Evolutionary conservation across 257 asterid species (phyloP).

Genomic region (Gentiana straminea): DNA sequence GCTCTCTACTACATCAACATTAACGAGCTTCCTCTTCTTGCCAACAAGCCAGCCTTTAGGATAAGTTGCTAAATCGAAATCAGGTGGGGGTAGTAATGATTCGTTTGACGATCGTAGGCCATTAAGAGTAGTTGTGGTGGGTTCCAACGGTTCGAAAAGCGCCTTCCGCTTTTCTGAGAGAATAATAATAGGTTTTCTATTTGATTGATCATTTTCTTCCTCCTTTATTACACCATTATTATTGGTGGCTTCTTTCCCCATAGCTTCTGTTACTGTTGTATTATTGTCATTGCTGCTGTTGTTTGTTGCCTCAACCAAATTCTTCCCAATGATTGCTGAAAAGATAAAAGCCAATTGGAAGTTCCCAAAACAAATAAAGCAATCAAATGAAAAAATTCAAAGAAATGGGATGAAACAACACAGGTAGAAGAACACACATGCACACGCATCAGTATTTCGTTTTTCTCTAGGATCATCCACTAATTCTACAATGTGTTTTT

Average conservation of each 20-base stretch:
- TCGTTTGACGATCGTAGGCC: slow-evolving; percentile 61
- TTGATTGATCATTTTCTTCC: slow-evolving; percentile 15
- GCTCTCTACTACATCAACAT: slow-evolving; percentile 94
- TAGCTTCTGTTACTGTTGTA: slow-evolving; percentile 5
- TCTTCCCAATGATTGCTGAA: slow-evolving; percentile 31
- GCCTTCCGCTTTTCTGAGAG: slow-evolving; percentile 88
- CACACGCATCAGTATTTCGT: no score
- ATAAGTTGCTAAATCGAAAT: slow-evolving; percentile 69
- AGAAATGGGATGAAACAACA: no score
- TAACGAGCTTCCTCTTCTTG: slow-evolving; percentile 89
- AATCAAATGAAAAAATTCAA: no score
- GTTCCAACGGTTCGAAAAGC: slow-evolving; percentile 73
- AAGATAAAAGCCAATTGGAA: not conserved
- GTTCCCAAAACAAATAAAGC: no score
- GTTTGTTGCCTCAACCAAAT: slow-evolving; percentile 12
- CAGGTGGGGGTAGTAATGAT: slow-evolving; percentile 85
- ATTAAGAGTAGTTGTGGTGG: slow-evolving; percentile 19
- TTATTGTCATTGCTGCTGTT: slow-evolving; percentile 19
- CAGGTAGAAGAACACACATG: no score
- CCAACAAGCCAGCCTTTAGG: slow-evolving; percentile 96
- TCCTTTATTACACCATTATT: slow-evolving; percentile 30
- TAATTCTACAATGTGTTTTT: no score
- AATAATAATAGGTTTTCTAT: slow-evolving; percentile 13
- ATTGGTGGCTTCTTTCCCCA: slow-evolving; percentile 18
- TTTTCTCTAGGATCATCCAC: no score